Evolutionary conservation across 176 grass and related monocot species (phyloP), one percentile per base, ranked within the genome.

Genomic region (Cymbopogon citratus): DNA sequence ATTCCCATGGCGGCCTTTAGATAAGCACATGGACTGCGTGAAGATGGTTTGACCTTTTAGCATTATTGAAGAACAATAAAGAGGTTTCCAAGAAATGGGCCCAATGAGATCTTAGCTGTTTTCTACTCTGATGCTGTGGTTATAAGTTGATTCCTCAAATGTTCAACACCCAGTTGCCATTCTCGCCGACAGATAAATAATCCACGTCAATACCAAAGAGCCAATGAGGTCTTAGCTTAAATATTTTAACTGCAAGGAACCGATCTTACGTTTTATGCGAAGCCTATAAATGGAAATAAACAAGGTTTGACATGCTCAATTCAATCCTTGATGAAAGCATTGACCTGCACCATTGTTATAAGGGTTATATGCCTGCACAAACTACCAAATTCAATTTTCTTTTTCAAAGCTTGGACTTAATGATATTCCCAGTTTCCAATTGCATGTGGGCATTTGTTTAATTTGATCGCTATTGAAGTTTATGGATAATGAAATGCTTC

Each of bases 301-400:
- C 0, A 75, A 80, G 57, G 48, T 78, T 38, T 62, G 78, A 67
- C 83, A 90, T 81, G 67, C 63, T 75, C n/a, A 87, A 75, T 72
- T 84, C 66, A 86, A 69, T 71, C 74, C 52, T 52, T 88, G 88
- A 91, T 89, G 75, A 68, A 84, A 83, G 77, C 83, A 91, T 87
- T 96, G 86, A 91, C 88, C 56, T 87, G 63, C 46, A 3, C 67
- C 46, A 82, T 41, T 87, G 86, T 81, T 72, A 35, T 90, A 92
- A 40, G 28, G 61, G 48, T 86, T 56, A 46, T 43, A 74, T 87
- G 63, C 29, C 33, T 76, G 63, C 85, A 14, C 31, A 69, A 83
- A 76, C 82, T 77, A 80, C 71, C 35, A 57, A 79, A 67, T 73
- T n/a, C 6, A 52, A 33, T 33, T 52, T 49, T 54, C n/a, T 52